phyloP scores from a whole-genome alignment of 192 early-diverging fungal species.

The Rhizoclosmatium globosum region DNA sequence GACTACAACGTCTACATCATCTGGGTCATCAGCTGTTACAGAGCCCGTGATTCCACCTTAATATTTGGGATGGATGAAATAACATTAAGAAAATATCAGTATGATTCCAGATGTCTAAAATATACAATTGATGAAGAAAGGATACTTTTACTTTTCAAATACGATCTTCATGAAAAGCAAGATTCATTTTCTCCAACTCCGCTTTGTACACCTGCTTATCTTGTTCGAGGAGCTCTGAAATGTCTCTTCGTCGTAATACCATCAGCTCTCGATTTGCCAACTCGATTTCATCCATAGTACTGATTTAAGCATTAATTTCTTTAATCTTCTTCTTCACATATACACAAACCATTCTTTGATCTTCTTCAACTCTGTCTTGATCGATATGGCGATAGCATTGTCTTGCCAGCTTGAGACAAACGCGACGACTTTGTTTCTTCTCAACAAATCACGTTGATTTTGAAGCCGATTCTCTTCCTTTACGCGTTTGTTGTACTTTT shows the following conservation, averaged over 20 bases:
- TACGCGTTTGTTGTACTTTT: slow-evolving; percentile 20
- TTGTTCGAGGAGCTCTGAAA: slow-evolving; percentile 7
- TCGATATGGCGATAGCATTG: slow-evolving; percentile 16
- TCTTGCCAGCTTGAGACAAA: slow-evolving; percentile 41
- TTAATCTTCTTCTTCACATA: not conserved
- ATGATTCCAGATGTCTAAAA: too few relatives aligned
- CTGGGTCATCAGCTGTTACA: too few relatives aligned
- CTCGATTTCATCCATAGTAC: slow-evolving; percentile 23
- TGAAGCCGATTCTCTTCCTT: slow-evolving; percentile 32
- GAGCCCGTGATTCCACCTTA: too few relatives aligned
- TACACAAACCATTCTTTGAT: slow-evolving; percentile 28
- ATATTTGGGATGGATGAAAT: too few relatives aligned
- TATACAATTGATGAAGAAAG: too few relatives aligned
- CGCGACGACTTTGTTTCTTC: slow-evolving; percentile 20
- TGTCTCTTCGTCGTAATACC: slow-evolving; percentile 22
- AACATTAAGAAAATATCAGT: too few relatives aligned
- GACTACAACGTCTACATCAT: not conserved
- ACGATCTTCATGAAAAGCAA: slow-evolving; percentile 22
- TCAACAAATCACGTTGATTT: slow-evolving; percentile 21
- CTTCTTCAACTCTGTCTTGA: slow-evolving; percentile 41
- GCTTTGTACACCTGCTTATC: slow-evolving; percentile 20
- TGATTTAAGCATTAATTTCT: not conserved
- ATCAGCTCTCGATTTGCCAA: slow-evolving; percentile 41
- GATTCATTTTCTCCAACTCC: slow-evolving; percentile 5
- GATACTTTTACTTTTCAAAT: not conserved